Percentiles rank a stretch among this genome's conserved stretches.
Evolutionary conservation across 129 eudicot genomes (phyloP).

Genomic region (Flaveria trinervia): DNA sequence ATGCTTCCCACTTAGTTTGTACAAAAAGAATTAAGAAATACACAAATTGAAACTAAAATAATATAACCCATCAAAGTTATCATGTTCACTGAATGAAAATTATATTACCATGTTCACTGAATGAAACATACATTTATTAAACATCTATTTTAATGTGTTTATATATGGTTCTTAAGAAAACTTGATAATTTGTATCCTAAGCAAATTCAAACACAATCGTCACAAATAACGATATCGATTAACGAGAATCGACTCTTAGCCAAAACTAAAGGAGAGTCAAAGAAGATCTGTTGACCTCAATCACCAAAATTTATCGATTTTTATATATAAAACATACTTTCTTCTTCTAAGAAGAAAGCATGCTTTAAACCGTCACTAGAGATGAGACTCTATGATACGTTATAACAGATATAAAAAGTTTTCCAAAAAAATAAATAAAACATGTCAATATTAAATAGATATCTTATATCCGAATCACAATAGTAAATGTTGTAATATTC

Average conservation of each 20-base stretch:
- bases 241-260: too few relatives aligned
- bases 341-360: too few relatives aligned
- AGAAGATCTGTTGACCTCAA: too few relatives aligned
- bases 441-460: not conserved
- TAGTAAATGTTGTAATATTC: not conserved
- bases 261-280: too few relatives aligned
- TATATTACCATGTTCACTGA: not conserved
- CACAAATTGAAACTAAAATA: not conserved
- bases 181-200: not conserved
- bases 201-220: not conserved
- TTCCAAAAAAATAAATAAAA: not conserved
- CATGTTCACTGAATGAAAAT: constrained; percentile 12
- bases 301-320: too few relatives aligned
- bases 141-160: not conserved
- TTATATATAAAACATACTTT: too few relatives aligned
- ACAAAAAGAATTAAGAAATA: constrained; percentile 4
- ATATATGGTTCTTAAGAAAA: not conserved
- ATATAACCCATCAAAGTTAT: not conserved
- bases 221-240: too few relatives aligned
- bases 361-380: too few relatives aligned
- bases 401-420: not conserved
- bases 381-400: too few relatives aligned
- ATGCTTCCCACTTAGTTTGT: constrained; percentile 27
- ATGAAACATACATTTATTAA: not conserved
- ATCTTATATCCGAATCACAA: constrained; percentile 7